These are phyloP conservation scores for Mangifera indica DNA, from an alignment of 345 rosid species.

Conservation along the genomic window DNA sequence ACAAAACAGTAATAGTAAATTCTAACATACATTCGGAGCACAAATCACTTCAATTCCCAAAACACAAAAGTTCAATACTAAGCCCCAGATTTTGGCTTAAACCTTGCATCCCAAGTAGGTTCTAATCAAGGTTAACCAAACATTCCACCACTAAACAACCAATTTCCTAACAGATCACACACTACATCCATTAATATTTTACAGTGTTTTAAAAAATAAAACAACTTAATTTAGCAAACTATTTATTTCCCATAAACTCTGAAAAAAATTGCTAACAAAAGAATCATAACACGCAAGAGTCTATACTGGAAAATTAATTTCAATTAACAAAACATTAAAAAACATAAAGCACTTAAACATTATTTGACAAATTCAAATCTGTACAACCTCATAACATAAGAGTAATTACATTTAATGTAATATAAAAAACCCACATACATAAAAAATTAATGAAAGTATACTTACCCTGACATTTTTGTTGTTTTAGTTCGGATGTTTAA, in stretches of 20 bases:
- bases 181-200: not conserved
- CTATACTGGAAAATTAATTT: too few species aligned
- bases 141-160: too few species aligned
- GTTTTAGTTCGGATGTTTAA: not conserved
- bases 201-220: not conserved
- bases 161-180: too few species aligned
- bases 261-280: not conserved
- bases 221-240: not conserved
- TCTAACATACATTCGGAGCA: not conserved
- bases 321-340: too few species aligned
- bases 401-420: not conserved
- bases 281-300: too few species aligned
- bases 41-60: too few species aligned
- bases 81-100: too few species aligned
- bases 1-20: not conserved
- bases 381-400: not conserved
- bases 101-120: too few species aligned
- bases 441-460: not conserved
- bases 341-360: not conserved
- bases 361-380: too few species aligned
- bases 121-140: too few species aligned
- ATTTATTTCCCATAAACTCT: not conserved
- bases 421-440: not conserved
- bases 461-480: slow-evolving; percentile 16
- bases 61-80: too few species aligned